phyloP scores from a whole-genome alignment of 805 yeast genomes.

The Zygotorulaspora sp. region DNA sequence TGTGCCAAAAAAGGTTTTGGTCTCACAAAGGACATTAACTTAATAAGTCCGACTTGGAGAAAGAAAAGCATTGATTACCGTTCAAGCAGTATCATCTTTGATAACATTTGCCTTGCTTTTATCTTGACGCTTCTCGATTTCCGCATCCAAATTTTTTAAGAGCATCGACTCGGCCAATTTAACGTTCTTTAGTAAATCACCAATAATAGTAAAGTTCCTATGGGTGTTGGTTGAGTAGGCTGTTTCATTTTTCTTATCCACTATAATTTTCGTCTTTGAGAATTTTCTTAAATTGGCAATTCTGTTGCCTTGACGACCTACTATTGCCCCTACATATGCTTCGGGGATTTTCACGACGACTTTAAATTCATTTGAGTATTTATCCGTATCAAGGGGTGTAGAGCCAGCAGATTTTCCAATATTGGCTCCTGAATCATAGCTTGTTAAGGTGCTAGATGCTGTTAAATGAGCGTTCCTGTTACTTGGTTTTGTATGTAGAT shows the following conservation, averaged over 20 bases:
- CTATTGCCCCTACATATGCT: slow-evolving; percentile 82
- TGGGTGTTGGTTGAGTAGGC: slow-evolving; percentile 37
- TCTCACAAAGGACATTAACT: too few relatives aligned
- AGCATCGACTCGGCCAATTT: slow-evolving; percentile 57
- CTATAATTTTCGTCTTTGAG: slow-evolving; percentile 74
- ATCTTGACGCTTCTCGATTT: slow-evolving; percentile 46
- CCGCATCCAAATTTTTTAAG: slow-evolving; percentile 54
- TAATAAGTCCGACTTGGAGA: background rate
- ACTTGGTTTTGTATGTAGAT: slow-evolving; percentile 27
- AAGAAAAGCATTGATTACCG: background rate
- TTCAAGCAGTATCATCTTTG: slow-evolving; percentile 3
- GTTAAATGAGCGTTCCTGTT: slow-evolving; percentile 1
- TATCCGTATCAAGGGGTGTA: slow-evolving; percentile 3
- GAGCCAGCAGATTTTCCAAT: slow-evolving; percentile 6
- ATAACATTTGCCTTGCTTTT: slow-evolving; percentile 10
- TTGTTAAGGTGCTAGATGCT: background rate
- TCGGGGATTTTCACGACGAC: slow-evolving; percentile 50
- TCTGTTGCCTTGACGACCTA: slow-evolving; percentile 81
- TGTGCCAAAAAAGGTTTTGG: too few relatives aligned
- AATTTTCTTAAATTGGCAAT: slow-evolving; percentile 79
- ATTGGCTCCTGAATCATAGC: background rate
- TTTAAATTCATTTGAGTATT: slow-evolving; percentile 14
- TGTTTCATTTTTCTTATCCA: slow-evolving; percentile 61
- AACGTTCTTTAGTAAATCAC: slow-evolving; percentile 42
- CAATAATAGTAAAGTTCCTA: slow-evolving; percentile 67